Percentiles rank a stretch among this genome's conserved stretches.
Evolutionary conservation across 2,329 filamentous ascomycete genomes (phyloP).

Genomic region (Xylariaceae sp.): DNA sequence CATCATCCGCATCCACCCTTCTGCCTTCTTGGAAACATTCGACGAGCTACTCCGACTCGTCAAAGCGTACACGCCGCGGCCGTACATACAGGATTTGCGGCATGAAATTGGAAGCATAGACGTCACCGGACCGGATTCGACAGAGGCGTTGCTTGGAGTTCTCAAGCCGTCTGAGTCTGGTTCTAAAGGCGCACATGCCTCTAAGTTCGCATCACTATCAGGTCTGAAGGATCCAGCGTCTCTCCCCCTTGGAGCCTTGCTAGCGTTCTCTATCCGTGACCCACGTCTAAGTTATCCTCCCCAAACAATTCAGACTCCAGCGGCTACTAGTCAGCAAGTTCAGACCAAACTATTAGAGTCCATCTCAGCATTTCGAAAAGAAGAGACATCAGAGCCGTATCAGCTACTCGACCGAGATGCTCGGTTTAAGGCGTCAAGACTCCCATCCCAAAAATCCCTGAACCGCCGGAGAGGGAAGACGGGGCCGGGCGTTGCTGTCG

Average conservation of each 20-base stretch:
- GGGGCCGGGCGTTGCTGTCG: conserved; percentile 57
- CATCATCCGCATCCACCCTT: conserved; percentile 75
- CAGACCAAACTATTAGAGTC: conserved; percentile 45
- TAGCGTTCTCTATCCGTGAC: conserved; percentile 71
- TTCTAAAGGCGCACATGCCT: conserved; percentile 38
- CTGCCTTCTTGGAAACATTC: conserved; percentile 67
- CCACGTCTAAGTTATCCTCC: conserved; percentile 76
- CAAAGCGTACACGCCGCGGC: conserved; percentile 55
- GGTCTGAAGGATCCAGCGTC: conserved; percentile 62
- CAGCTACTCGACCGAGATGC: conserved; percentile 63
- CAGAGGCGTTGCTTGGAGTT: conserved; percentile 67
- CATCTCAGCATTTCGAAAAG: conserved; percentile 63
- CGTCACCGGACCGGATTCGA: conserved; percentile 62
- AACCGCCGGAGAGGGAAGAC: conserved; percentile 66
- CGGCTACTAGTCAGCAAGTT: conserved; percentile 25
- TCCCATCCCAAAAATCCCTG: conserved; percentile 72
- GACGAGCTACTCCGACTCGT: conserved; percentile 52
- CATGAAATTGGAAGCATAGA: conserved; percentile 61
- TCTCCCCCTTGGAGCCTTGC: conserved; percentile 62
- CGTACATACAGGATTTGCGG: conserved; percentile 62
- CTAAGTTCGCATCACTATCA: conserved; percentile 46
- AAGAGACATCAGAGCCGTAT: conserved; percentile 42
- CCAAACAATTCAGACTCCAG: conserved; percentile 42
- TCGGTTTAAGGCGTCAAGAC: conserved; percentile 58
- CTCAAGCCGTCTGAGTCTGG: conserved; percentile 47